Conservation (phyloP, 805 yeast species). For the Tetrapisispora namnaoensis region DNA sequence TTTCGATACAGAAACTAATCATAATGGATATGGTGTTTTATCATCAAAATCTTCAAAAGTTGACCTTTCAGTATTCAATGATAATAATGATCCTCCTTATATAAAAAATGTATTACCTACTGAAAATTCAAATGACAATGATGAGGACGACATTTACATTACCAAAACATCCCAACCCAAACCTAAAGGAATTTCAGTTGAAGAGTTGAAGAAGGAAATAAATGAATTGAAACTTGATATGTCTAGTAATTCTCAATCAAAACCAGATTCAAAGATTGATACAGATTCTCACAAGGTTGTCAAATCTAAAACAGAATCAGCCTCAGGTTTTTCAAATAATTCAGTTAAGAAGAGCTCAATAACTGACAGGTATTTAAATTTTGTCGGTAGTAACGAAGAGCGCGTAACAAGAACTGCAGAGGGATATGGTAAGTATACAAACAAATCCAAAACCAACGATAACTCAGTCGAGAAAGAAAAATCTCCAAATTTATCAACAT, state of each 20-base stretch:
- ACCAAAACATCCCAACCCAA: neutral
- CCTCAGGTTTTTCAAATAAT: neutral
- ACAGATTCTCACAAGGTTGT: neutral
- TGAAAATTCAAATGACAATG: neutral
- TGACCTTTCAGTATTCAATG: neutral
- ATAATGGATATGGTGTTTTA: neutral
- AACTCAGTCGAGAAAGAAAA: neutral
- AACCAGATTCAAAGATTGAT: neutral
- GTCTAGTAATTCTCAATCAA: neutral
- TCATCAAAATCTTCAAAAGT: neutral
- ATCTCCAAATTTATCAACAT: conserved; percentile 1
- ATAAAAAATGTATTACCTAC: neutral
- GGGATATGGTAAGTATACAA: conserved; percentile 76
- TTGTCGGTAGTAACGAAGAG: conserved; percentile 27
- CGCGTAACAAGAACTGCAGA: conserved; percentile 45
- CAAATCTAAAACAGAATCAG: neutral
- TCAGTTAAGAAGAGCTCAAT: conserved; percentile 30
- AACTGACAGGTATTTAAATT: conserved; percentile 45
- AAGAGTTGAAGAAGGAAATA: neutral
- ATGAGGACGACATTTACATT: conserved; percentile 1
- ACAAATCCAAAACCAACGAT: neutral
- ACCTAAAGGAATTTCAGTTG: too few relatives aligned
- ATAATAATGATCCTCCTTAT: neutral
- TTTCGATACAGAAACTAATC: neutral
- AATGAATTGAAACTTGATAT: neutral